Evolutionary conservation across 2,329 filamentous ascomycete genomes (phyloP).

Genomic region (Fusarium miscanthi): DNA sequence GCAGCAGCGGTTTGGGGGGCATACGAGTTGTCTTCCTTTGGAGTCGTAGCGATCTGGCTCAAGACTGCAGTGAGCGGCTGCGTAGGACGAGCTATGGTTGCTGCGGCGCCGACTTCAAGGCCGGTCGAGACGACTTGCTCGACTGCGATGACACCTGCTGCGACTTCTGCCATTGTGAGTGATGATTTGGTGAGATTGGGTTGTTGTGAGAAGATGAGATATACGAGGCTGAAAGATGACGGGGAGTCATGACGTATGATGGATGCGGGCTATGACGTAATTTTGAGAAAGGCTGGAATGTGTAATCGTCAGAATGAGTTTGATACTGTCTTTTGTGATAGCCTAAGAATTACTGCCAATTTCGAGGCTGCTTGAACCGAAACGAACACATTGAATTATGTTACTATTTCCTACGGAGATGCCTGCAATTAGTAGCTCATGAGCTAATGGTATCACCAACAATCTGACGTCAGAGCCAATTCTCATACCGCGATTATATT

Average conservation of each 20-base stretch:
- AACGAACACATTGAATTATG: too few species aligned
- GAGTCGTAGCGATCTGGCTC: constrained; percentile 33
- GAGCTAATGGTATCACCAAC: too few species aligned
- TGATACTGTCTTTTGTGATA: neutral
- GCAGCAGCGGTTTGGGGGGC: fast-evolving
- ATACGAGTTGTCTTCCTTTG: constrained; percentile 25
- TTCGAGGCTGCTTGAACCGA: fast-evolving
- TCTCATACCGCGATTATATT: neutral
- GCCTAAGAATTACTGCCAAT: fast-evolving
- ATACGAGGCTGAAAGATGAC: constrained; percentile 4
- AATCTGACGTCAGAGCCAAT: neutral
- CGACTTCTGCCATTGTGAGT: constrained; percentile 32
- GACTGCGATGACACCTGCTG: constrained; percentile 30
- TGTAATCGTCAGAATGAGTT: neutral
- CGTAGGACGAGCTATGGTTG: constrained; percentile 29
- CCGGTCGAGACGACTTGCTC: constrained; percentile 39
- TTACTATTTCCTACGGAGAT: fast-evolving
- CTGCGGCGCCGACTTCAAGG: constrained; percentile 32
- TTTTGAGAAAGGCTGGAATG: neutral
- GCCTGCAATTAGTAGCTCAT: too few species aligned
- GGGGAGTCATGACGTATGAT: constrained; percentile 14
- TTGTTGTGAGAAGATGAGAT: neutral
- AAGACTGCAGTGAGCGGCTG: constrained; percentile 35
- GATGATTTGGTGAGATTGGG: neutral
- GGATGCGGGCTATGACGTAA: constrained; percentile 24